Evolutionary conservation across 2,329 filamentous ascomycete species (phyloP).

Genomic region (Trichoderma sp.): DNA sequence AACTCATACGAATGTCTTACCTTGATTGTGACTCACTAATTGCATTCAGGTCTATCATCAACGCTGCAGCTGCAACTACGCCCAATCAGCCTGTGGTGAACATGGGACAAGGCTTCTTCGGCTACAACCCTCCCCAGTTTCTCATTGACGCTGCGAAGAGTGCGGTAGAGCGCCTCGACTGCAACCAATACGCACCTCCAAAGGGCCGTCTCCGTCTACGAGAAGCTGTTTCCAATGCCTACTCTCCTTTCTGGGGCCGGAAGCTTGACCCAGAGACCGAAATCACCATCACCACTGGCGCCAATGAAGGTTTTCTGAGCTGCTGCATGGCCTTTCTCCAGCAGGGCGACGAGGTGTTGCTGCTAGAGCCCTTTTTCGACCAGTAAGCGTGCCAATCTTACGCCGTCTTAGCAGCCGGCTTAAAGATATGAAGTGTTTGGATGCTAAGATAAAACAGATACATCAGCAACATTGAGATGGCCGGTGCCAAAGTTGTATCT

Average conservation of each 20-base stretch:
- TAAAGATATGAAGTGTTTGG: background rate
- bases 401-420: background rate
- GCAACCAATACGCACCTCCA: slow-evolving; percentile 5
- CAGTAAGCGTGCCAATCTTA: background rate
- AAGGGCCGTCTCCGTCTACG: slow-evolving; percentile 1
- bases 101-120: slow-evolving; percentile 9
- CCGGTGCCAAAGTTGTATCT: slow-evolving; percentile 1
- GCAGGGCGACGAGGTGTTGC: background rate
- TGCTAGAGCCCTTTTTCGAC: slow-evolving; percentile 1
- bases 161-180: background rate
- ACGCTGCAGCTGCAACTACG: slow-evolving; percentile 1
- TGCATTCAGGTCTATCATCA: background rate
- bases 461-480: slow-evolving; percentile 11
- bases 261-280: background rate
- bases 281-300: background rate
- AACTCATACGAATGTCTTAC: background rate
- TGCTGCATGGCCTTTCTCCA: slow-evolving; percentile 7
- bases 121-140: slow-evolving; percentile 9
- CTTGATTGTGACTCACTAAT: background rate
- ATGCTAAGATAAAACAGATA: background rate
- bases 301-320: slow-evolving; percentile 7
- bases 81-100: background rate
- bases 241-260: slow-evolving; percentile 5
- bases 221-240: slow-evolving; percentile 1
- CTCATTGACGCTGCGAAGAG: slow-evolving; percentile 2